These are phyloP conservation scores for Solanum hybrid DNA, from an alignment of 305 asterid genomes.

Conservation along the genomic window DNA sequence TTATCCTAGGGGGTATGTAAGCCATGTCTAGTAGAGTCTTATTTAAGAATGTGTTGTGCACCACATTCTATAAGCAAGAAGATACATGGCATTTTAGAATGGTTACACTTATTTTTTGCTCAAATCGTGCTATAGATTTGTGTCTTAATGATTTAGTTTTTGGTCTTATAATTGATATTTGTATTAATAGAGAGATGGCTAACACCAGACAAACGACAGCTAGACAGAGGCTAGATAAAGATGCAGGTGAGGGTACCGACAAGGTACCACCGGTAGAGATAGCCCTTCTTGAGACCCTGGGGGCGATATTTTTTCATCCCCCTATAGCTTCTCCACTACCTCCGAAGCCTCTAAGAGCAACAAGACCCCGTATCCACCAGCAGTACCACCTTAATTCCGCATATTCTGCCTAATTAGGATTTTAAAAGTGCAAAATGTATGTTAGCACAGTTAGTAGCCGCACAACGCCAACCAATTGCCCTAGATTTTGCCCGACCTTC, in stretches of 20 bases:
- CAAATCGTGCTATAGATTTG: background rate
- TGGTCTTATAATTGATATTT: too few relatives aligned
- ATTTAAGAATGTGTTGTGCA: too few relatives aligned
- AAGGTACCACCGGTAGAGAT: background rate
- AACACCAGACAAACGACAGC: accelerated
- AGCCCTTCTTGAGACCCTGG: too few relatives aligned
- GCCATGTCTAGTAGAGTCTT: background rate
- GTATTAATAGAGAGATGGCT: background rate
- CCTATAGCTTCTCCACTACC: too few relatives aligned
- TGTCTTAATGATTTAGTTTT: background rate
- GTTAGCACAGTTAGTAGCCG: background rate
- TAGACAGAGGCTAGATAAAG: background rate
- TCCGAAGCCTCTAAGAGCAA: background rate
- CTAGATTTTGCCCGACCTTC: background rate
- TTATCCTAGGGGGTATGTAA: background rate
- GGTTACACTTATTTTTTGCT: too few relatives aligned
- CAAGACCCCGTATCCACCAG: background rate
- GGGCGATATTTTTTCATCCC: too few relatives aligned
- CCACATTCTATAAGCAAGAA: background rate
- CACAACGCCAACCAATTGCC: background rate
- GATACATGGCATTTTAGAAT: background rate
- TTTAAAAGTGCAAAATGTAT: background rate
- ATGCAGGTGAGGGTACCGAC: background rate
- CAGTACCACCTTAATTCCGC: background rate
- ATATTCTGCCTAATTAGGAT: background rate